Percentiles rank a stretch among this genome's conserved stretches.
These are phyloP conservation scores for Pyrenophora tritici-repentis DNA, from an alignment of 2,329 filamentous ascomycete species.

Conservation along the genomic window DNA sequence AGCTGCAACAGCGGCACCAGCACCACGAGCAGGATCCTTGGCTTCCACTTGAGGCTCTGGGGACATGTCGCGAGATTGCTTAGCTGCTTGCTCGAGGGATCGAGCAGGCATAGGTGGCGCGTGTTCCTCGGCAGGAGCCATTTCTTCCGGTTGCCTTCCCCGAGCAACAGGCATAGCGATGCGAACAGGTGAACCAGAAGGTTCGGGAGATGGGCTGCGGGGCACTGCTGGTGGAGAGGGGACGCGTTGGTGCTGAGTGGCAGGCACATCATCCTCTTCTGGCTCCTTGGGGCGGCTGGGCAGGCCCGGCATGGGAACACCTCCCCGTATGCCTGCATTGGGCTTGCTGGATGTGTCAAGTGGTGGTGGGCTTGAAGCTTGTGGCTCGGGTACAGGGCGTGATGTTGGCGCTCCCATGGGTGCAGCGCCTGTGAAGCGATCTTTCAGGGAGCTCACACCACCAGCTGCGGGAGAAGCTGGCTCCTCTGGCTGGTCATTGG, in stretches of 20 bases:
- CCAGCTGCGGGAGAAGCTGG: constrained; percentile 61
- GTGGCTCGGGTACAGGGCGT: constrained; percentile 46
- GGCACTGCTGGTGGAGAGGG: constrained; percentile 49
- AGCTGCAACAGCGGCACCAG: constrained; percentile 53
- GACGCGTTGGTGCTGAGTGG: constrained; percentile 57
- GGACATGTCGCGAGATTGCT: constrained; percentile 66
- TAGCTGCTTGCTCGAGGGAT: constrained; percentile 66
- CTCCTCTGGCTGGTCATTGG: constrained; percentile 62
- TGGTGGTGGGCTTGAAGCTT: constrained; percentile 62
- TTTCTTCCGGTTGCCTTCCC: constrained; percentile 56
- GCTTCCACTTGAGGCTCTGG: constrained; percentile 68
- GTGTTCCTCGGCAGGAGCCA: constrained; percentile 57
- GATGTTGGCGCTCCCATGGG: constrained; percentile 58
- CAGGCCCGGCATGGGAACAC: constrained; percentile 78
- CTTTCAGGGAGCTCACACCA: constrained; percentile 74
- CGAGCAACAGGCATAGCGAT: constrained; percentile 84
- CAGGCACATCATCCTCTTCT: constrained; percentile 54
- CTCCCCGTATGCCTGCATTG: constrained; percentile 60
- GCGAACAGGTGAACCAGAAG: constrained; percentile 75
- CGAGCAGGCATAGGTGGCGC: constrained; percentile 66
- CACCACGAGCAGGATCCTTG: constrained; percentile 58
- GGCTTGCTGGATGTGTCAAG: constrained; percentile 71
- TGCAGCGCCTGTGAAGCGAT: constrained; percentile 79
- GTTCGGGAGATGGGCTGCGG: constrained; percentile 56
- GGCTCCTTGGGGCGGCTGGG: constrained; percentile 62